These are phyloP conservation scores for Penicillium steckii DNA, from an alignment of 495 filamentous ascomycete genomes.

Conservation along the genomic window DNA sequence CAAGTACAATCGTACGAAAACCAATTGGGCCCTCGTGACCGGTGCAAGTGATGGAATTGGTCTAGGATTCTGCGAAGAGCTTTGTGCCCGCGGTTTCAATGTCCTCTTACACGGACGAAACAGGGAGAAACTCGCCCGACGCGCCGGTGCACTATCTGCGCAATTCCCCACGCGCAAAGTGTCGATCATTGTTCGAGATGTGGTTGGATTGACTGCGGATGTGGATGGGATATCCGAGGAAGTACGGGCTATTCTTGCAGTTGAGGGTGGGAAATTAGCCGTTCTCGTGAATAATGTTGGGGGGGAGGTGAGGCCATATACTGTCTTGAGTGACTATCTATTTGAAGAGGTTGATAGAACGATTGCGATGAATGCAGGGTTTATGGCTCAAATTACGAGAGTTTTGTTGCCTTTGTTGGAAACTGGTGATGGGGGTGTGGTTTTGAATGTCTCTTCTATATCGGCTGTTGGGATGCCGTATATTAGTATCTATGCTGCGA, in stretches of 20 bases:
- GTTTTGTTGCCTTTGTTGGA: constrained; percentile 34
- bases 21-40: constrained; percentile 58
- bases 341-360: constrained; percentile 22
- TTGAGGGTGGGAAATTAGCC: constrained; percentile 23
- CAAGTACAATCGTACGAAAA: constrained; percentile 16
- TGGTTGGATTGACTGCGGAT: constrained; percentile 8
- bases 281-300: constrained; percentile 54
- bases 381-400: constrained; percentile 42
- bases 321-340: constrained; percentile 18
- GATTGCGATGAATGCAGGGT: constrained; percentile 39
- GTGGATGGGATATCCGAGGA: constrained; percentile 22
- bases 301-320: constrained; percentile 20
- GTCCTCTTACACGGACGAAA: constrained; percentile 58
- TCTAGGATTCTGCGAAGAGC: constrained; percentile 45
- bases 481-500: constrained; percentile 31
- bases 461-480: constrained; percentile 35
- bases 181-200: constrained; percentile 33
- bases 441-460: constrained; percentile 44
- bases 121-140: constrained; percentile 37
- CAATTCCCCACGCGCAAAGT: constrained; percentile 30
- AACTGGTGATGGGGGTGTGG: constrained; percentile 27
- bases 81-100: constrained; percentile 55
- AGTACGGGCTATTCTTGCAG: constrained; percentile 14
- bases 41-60: constrained; percentile 62
- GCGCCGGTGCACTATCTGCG: constrained; percentile 23